phyloP scores from a whole-genome alignment of 768 basidiomycete species.

The Xerocomellus dryophilus region DNA sequence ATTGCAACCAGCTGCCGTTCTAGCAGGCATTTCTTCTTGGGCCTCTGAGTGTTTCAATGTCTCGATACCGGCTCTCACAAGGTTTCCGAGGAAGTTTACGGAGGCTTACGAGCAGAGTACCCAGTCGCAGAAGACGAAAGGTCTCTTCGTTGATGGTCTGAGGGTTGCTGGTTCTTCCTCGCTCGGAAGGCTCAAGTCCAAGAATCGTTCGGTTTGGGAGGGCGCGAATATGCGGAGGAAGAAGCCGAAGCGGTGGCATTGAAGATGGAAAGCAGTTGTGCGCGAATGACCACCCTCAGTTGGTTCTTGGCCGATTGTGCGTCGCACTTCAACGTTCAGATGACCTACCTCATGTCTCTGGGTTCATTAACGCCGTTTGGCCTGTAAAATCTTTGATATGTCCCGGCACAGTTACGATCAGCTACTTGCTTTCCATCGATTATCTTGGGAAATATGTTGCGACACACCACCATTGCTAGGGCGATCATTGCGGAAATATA shows the following conservation, averaged over 20 bases:
- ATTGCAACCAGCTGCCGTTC: constrained; percentile 39
- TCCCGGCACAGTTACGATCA: no score
- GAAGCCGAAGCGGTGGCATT: constrained; percentile 21
- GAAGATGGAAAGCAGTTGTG: not conserved
- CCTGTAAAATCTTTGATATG: no score
- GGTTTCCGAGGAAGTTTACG: constrained; percentile 22
- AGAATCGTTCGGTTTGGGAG: constrained; percentile 27
- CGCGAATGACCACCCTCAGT: no score
- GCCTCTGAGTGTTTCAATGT: constrained; percentile 30
- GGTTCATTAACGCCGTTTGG: no score
- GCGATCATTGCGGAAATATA: not conserved
- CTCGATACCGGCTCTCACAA: constrained; percentile 15
- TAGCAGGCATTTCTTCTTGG: constrained; percentile 64
- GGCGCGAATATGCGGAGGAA: constrained; percentile 11
- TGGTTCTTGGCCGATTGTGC: no score
- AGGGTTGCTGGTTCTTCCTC: constrained; percentile 11
- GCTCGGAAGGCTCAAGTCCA: constrained; percentile 22
- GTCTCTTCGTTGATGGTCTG: constrained; percentile 23
- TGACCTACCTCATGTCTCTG: no score
- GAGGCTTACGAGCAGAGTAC: constrained; percentile 19
- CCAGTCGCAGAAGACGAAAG: constrained; percentile 14
- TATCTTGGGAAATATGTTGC: not conserved
- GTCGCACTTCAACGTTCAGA: no score
- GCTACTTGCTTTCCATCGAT: not conserved
- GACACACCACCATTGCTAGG: not conserved